Evolutionary conservation across 2,329 filamentous ascomycete genomes (phyloP).

Genomic region (Colletotrichum lini): DNA sequence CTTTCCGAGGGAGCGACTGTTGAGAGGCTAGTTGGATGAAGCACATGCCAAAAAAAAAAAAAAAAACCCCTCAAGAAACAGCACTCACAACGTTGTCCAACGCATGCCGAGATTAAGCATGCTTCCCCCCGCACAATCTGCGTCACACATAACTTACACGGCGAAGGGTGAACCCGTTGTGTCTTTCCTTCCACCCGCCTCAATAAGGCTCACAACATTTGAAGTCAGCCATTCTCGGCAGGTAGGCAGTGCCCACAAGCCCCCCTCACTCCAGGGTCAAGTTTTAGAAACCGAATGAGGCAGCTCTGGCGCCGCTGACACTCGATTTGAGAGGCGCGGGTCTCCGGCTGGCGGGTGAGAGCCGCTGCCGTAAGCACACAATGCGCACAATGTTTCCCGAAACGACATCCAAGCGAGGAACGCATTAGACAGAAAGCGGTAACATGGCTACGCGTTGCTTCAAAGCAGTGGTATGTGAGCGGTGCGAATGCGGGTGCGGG

Average conservation of each 20-base stretch:
- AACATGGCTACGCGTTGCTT: constrained; percentile 10
- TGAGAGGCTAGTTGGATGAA: neutral
- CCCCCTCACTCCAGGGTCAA: too few species aligned
- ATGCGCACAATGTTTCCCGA: constrained; percentile 31
- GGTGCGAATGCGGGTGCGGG: constrained; percentile 35
- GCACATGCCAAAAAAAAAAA: constrained; percentile 22
- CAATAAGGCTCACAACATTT: neutral
- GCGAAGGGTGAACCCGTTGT: constrained; percentile 9
- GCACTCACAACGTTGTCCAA: neutral
- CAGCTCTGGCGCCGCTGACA: constrained; percentile 1
- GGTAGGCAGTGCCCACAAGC: neutral
- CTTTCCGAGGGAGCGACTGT: neutral
- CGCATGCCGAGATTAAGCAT: constrained; percentile 30
- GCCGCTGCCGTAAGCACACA: constrained; percentile 10
- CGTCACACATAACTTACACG: constrained; percentile 9
- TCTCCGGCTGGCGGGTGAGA: neutral
- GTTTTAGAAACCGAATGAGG: neutral
- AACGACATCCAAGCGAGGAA: constrained; percentile 38
- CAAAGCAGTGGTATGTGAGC: neutral
- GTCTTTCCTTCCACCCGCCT: neutral
- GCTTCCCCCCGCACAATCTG: constrained; percentile 14
- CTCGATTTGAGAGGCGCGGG: neutral
- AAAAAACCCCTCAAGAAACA: neutral
- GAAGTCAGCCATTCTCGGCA: constrained; percentile 1
- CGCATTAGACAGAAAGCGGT: neutral